A percentile compares a stretch with the other conserved stretches of the same genome.
These are phyloP conservation scores for Leptographium lundbergii DNA, from an alignment of 2,329 filamentous ascomycete genomes.

Conservation along the genomic window DNA sequence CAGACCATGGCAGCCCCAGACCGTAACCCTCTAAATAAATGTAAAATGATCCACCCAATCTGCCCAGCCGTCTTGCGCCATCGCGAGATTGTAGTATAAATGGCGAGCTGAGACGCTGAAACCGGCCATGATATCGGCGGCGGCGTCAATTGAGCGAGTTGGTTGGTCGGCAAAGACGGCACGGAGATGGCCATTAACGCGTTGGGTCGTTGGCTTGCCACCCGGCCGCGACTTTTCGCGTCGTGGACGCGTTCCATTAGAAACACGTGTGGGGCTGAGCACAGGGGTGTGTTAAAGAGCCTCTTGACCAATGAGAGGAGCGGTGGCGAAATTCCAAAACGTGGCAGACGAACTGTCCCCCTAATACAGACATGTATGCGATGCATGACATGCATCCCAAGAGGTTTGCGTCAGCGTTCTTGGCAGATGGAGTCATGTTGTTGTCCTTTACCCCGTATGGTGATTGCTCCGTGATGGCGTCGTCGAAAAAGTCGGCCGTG, in stretches of 20 bases:
- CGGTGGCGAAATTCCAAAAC: neutral
- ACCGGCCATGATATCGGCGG: neutral
- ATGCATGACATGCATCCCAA: too few relatives aligned
- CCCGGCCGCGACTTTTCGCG: slow-evolving; percentile 7
- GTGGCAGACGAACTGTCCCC: too few relatives aligned
- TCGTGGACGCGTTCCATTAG: neutral
- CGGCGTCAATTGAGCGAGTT: neutral
- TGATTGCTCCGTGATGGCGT: too few relatives aligned
- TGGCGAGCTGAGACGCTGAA: neutral
- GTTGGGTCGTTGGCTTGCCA: neutral
- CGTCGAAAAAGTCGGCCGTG: too few relatives aligned
- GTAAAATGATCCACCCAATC: neutral
- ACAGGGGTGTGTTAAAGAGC: neutral
- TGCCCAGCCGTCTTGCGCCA: too few relatives aligned
- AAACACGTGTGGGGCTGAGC: neutral
- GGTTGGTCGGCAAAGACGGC: neutral
- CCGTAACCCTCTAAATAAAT: neutral
- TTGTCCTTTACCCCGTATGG: too few relatives aligned
- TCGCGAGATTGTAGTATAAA: neutral
- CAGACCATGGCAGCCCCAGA: neutral
- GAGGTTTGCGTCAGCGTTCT: too few relatives aligned
- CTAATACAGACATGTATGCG: too few relatives aligned
- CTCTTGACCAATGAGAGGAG: neutral
- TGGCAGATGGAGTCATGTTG: too few relatives aligned
- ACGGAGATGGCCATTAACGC: neutral